These are phyloP conservation scores for Penicillium subrubescens DNA, from an alignment of 495 filamentous ascomycete genomes.

Conservation along the genomic window DNA sequence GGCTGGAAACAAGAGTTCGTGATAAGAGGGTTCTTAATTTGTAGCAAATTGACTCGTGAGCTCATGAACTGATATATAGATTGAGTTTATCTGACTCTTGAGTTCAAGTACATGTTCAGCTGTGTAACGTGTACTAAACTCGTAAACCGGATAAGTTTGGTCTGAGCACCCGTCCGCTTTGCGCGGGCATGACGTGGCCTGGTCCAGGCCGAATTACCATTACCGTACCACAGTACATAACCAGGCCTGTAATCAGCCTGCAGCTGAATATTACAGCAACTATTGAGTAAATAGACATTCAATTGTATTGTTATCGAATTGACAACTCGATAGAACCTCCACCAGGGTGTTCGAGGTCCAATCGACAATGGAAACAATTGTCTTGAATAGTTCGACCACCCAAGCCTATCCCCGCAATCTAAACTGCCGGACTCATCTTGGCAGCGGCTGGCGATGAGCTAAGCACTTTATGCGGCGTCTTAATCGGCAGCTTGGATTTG, in stretches of 20 bases:
- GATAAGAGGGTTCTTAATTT: neutral
- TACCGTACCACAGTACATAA: conserved; percentile 10
- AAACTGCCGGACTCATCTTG: neutral
- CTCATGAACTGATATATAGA: neutral
- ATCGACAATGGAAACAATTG: neutral
- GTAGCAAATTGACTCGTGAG: neutral
- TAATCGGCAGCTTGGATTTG: neutral
- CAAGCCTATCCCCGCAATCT: neutral
- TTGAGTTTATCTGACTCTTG: neutral
- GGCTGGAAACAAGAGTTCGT: neutral
- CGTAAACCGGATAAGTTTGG: neutral
- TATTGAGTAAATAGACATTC: neutral
- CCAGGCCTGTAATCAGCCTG: neutral
- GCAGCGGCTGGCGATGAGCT: conserved; percentile 6
- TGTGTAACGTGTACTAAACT: too few relatives aligned
- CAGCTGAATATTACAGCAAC: neutral
- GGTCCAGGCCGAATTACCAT: conserved; percentile 15
- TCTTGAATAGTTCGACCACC: neutral
- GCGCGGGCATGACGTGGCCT: conserved; percentile 18
- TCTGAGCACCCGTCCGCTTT: conserved; percentile 8
- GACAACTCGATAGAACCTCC: neutral
- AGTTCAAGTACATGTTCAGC: too few relatives aligned
- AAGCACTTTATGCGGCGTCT: conserved; percentile 3
- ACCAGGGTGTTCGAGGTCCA: neutral
- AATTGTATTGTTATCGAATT: neutral